Conservation (phyloP, 163 green algal species). For the Scenedesmus sp. region DNA sequence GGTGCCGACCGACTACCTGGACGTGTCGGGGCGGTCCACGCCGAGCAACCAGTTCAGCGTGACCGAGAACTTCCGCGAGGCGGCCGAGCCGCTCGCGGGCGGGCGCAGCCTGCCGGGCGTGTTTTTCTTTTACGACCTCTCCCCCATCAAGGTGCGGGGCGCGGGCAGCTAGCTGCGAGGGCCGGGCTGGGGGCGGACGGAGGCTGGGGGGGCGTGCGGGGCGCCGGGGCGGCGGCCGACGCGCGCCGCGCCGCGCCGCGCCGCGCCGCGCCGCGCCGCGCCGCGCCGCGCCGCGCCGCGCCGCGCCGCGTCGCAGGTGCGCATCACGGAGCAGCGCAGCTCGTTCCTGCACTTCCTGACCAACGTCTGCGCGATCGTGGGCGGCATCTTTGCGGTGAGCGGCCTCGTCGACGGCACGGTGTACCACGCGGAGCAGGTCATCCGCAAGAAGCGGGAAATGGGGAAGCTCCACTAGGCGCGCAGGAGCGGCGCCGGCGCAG, state of each 20-base stretch:
- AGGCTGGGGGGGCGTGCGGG: background rate
- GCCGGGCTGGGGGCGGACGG: too few relatives aligned
- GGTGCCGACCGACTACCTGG: slow-evolving; percentile 92
- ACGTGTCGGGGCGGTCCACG: slow-evolving; percentile 69
- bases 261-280: too few relatives aligned
- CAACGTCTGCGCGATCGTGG: slow-evolving; percentile 95
- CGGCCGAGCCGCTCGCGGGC: slow-evolving; percentile 16
- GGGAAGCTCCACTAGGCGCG: slow-evolving; percentile 57
- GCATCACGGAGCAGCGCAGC: slow-evolving; percentile 77
- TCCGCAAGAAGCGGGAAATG: slow-evolving; percentile 88
- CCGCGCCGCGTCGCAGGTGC: slow-evolving; percentile 58
- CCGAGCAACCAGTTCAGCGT: slow-evolving; percentile 94
- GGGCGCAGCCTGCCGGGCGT: slow-evolving; percentile 78
- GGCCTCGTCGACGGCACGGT: slow-evolving; percentile 94
- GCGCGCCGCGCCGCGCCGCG: too few relatives aligned
- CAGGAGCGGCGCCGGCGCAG: too few relatives aligned
- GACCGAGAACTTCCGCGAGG: slow-evolving; percentile 89
- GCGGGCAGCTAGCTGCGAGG: too few relatives aligned
- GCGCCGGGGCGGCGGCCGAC: too few relatives aligned
- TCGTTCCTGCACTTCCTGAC: slow-evolving; percentile 96
- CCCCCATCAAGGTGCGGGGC: slow-evolving; percentile 89
- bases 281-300: too few relatives aligned
- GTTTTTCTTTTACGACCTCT: slow-evolving; percentile 99
- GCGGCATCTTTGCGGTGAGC: slow-evolving; percentile 95
- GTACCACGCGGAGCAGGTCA: slow-evolving; percentile 83